Evolutionary conservation across 306 rosid species (phyloP).

Genomic region (Astragalus glycyphyllos): DNA sequence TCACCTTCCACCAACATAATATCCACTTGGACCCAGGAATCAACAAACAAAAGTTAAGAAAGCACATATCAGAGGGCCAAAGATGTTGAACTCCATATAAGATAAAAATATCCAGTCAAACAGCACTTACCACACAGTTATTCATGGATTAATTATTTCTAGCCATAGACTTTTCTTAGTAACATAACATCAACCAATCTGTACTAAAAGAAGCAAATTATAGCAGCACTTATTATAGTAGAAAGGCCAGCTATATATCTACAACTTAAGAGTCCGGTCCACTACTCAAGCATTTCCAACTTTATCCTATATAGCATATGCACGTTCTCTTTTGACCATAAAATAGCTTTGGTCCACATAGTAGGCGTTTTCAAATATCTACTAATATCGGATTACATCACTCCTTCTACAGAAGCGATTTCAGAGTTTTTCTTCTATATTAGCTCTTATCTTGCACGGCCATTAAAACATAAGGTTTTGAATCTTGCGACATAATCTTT

Average conservation of each 20-base stretch:
- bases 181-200: conserved; percentile 44
- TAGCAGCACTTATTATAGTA: conserved; percentile 11
- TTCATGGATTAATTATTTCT: conserved; percentile 35
- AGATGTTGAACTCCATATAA: conserved; percentile 37
- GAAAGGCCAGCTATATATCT: conserved; percentile 35
- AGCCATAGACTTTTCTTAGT: conserved; percentile 34
- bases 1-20: conserved; percentile 41
- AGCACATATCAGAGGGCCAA: conserved; percentile 39
- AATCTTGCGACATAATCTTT: too few relatives aligned
- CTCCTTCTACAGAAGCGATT: background rate
- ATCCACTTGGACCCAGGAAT: conserved; percentile 52
- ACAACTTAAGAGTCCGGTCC: conserved; percentile 39
- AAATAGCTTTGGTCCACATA: conserved; percentile 40
- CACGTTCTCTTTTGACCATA: conserved; percentile 41
- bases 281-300: conserved; percentile 44
- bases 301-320: conserved; percentile 11
- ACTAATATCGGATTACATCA: conserved; percentile 17
- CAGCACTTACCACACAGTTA: conserved; percentile 50
- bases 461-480: background rate
- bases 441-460: background rate
- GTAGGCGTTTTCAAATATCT: conserved; percentile 10
- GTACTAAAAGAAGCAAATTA: conserved; percentile 37
- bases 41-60: conserved; percentile 38
- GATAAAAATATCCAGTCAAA: conserved; percentile 52
- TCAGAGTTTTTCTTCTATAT: background rate